phyloP scores from a whole-genome alignment of 2,329 filamentous ascomycete genomes.

The Alternaria infectoria region DNA sequence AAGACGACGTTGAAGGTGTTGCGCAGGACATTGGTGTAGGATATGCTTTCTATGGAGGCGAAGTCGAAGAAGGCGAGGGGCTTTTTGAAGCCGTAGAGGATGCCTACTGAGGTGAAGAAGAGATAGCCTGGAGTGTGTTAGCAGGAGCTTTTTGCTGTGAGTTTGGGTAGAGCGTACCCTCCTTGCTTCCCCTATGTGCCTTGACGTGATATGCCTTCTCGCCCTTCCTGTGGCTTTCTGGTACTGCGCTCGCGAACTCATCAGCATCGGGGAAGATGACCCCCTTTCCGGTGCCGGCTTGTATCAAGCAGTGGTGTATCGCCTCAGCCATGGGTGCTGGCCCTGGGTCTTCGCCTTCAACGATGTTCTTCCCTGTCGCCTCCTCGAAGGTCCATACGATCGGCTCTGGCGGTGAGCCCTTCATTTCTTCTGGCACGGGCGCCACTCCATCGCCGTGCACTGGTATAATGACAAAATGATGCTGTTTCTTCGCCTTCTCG shows the following conservation, averaged over 20 bases:
- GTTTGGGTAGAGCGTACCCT: slow-evolving; percentile 53
- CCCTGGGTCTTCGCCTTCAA: slow-evolving; percentile 53
- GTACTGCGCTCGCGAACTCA: slow-evolving; percentile 66
- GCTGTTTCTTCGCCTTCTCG: slow-evolving; percentile 68
- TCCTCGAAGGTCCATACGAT: slow-evolving; percentile 68
- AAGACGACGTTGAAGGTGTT: slow-evolving; percentile 71
- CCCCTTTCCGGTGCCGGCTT: slow-evolving; percentile 55
- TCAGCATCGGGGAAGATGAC: slow-evolving; percentile 61
- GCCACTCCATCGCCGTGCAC: slow-evolving; percentile 58
- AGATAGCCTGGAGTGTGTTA: slow-evolving; percentile 60
- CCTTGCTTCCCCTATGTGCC: slow-evolving; percentile 68
- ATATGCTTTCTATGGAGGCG: slow-evolving; percentile 63
- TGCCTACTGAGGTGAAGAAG: slow-evolving; percentile 66
- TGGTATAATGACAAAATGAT: slow-evolving; percentile 68
- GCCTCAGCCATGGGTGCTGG: slow-evolving; percentile 54
- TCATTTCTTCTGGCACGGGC: slow-evolving; percentile 48
- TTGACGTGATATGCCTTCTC: slow-evolving; percentile 70
- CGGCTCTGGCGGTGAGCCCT: slow-evolving; percentile 55
- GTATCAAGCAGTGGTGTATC: slow-evolving; percentile 46
- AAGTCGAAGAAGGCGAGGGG: slow-evolving; percentile 69
- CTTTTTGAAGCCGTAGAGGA: slow-evolving; percentile 71
- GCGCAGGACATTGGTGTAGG: slow-evolving; percentile 69
- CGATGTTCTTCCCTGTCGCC: slow-evolving; percentile 52
- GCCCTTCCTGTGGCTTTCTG: slow-evolving; percentile 66
- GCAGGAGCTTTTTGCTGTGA: too few species aligned